Base-by-base conservation (phyloP, 495 filamentous ascomycete genomes). In the Hypoxylon perforatum region DNA sequence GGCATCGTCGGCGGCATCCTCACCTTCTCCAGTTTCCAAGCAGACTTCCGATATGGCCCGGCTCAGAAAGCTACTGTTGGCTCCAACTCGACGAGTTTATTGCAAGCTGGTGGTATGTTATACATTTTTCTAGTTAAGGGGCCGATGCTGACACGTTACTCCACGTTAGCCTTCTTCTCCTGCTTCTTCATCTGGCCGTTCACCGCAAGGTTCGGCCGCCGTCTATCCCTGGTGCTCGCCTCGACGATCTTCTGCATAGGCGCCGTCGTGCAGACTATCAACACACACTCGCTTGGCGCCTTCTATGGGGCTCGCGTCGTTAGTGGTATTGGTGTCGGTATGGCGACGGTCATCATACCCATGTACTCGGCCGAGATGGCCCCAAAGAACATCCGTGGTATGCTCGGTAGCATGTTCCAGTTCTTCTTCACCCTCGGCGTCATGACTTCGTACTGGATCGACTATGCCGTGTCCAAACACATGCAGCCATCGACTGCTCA, bases 1-100 rank as follows among this genome's bases (percentile, higher is more conserved):
- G 84, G 84, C 69, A 83, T 88, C 4, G 85, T 87, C 78, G 81
- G 85, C 58, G 79, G 78, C 54, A 82, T 87, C 25, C 76, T 87
- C 21, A 81, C 84, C 10, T 74, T 87, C 9, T 73, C 74, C 8
- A 78, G 77, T 52, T 88, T 87, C 80, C 82, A 85, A 61, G 70
- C 72, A 15, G 83, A 86, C 70, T 87, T 86, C 62, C 49, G 33
- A 39, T 52, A 52, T 38, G 33, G 30, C 19, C 15, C 30, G 12
- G 49, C 11, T 18, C 15, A 52, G 11, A 52, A 22, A 11, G 68
- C 76, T 36, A 68, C 57, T n/a, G 74, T 85, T 11, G 76, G 81
- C 2, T 84, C 82, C 3, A 87, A 87, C 47, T 81, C 87, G 44
- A 85, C 86, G n/a, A 87, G 86, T 45, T 77, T 88, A 15, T 75